Evolutionary conservation across 208 protist species (phyloP).

Genomic region (Crithidia mellificae): DNA sequence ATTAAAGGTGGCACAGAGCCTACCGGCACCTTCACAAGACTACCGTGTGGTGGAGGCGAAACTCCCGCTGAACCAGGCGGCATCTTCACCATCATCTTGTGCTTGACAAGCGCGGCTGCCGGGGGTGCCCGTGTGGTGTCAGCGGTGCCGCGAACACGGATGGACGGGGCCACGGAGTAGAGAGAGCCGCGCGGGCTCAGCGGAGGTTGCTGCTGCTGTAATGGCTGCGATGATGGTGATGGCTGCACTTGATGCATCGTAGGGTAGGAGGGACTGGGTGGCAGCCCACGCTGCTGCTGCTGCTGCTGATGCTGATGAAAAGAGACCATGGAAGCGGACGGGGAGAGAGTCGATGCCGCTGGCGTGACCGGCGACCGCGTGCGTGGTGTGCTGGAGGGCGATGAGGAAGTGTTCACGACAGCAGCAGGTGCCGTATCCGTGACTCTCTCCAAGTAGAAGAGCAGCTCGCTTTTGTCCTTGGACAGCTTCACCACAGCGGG

Average conservation of each 20-base stretch:
- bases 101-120: neutral
- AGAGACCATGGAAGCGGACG: neutral
- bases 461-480: constrained; percentile 42
- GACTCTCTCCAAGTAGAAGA: constrained; percentile 42
- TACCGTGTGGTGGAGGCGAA: neutral
- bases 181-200: neutral
- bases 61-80: no score
- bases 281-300: no score
- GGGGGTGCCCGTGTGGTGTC: neutral
- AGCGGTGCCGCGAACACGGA: neutral
- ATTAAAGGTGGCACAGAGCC: neutral
- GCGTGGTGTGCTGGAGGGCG: neutral
- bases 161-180: constrained; percentile 14
- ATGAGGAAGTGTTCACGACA: neutral
- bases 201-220: neutral
- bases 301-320: no score
- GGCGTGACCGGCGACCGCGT: constrained; percentile 8
- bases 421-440: neutral
- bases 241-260: neutral
- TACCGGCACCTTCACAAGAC: neutral
- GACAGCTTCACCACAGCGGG: constrained; percentile 43
- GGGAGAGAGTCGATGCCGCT: neutral
- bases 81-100: neutral
- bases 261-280: no score
- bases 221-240: neutral